Conservation (phyloP, 441 rosid species). For the Populus hybrid region DNA sequence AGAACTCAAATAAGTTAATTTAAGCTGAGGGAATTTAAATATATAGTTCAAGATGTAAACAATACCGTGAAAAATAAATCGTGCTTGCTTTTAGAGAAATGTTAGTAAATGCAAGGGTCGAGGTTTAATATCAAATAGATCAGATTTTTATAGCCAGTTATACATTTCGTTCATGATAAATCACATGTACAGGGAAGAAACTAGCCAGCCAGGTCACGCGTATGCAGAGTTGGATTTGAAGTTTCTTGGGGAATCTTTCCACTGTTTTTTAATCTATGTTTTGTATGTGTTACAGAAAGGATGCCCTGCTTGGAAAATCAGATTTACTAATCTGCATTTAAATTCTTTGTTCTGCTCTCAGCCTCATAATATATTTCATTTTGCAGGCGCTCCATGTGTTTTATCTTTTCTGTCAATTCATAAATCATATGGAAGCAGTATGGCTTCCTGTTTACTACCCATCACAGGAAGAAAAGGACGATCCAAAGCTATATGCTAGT, state of each 20-base stretch:
- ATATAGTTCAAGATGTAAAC: neutral
- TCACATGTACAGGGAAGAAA: neutral
- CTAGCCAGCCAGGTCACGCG: neutral
- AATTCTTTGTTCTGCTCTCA: neutral
- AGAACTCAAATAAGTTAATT: neutral
- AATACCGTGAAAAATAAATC: neutral
- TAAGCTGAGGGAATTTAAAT: neutral
- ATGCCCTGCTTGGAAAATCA: neutral
- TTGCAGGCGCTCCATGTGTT: slow-evolving; percentile 78
- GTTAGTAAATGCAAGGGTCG: neutral
- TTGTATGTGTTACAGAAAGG: neutral
- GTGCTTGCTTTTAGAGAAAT: slow-evolving; percentile 1
- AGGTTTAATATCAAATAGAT: neutral
- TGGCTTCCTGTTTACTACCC: slow-evolving; percentile 87
- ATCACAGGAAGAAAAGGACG: slow-evolving; percentile 78
- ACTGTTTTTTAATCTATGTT: neutral
- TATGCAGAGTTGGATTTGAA: neutral
- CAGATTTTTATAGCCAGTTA: neutral
- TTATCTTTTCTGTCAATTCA: slow-evolving; percentile 80
- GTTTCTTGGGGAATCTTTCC: neutral
- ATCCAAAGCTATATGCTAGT: slow-evolving; percentile 76
- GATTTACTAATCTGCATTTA: neutral
- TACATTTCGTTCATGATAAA: neutral
- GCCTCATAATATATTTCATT: slow-evolving; percentile 3
- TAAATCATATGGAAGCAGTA: slow-evolving; percentile 72